Base-by-base conservation (phyloP, 768 basidiomycete genomes). In the Wakefieldia striispora region DNA sequence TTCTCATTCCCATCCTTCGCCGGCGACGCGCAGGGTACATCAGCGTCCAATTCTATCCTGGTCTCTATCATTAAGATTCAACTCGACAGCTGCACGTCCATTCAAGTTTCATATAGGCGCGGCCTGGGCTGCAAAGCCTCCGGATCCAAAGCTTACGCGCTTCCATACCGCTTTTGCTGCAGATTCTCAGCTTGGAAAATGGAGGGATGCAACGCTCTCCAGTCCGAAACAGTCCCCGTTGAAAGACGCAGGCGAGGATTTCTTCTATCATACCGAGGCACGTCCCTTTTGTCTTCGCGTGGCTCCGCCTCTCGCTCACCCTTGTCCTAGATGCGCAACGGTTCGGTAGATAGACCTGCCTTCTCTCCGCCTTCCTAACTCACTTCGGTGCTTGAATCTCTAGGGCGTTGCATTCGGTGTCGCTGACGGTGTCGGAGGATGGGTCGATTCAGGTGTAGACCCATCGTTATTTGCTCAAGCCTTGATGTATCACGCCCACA, bases 391-490 rank as follows among this genome's bases (percentile, higher is more conserved):
- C 39, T 24, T 31, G 19, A 14, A 20, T 40, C 0, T 20, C n/a
- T 26, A 91, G 88, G 88, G 88, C 20, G 65, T 90, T 24, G 80
- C 87, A 2, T 75, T 97, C 45, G 92, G 91, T 33, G 81, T 97
- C 5, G 90, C 93, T 34, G 94, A 97, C 59, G 94, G 94, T 17
- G 93, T 97, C 4, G 93, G 93, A 2, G 93, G 94, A 17, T 97
- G 95, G 95, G 78, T 81, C 41, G 81, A 85, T 33, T 79, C 81
- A 23, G 88, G 91, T 14, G 80, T 91, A 45, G 92, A 97, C 68
- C 91, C 91, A 1, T 85, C 91, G 0, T 72, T 95, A 39, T 97
- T 95, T 72, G 85, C 92, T 1, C 94, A 97, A 70, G 81, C 90
- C 0, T 72, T 97, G 43, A 93, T 95, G 88, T 94, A 85, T 67